Conservation (phyloP, 257 asterid genomes). For the Linaria vulgaris region DNA sequence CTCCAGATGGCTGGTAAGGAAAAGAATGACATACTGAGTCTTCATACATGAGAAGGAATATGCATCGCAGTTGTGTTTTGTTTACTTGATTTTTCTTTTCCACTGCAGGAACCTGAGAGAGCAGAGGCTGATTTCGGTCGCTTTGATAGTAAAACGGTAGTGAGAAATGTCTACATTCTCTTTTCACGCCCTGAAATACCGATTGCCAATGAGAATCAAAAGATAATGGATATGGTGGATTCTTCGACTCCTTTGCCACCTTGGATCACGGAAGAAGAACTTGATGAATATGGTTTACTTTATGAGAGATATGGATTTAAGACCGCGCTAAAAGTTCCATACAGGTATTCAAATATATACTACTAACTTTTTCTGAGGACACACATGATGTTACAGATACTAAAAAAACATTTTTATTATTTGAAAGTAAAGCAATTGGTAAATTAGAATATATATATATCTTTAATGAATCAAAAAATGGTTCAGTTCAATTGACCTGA, state of each 20-base stretch:
- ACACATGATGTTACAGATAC: no score
- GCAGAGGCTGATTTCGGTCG: conserved; percentile 62
- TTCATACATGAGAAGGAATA: not conserved
- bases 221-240: conserved; percentile 56
- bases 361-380: no score
- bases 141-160: conserved; percentile 41
- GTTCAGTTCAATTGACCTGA: no score
- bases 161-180: conserved; percentile 43
- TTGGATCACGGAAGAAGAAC: conserved; percentile 63
- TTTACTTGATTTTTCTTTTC: not conserved
- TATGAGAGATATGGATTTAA: conserved; percentile 59
- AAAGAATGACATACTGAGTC: no score
- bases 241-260: conserved; percentile 50
- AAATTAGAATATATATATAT: no score
- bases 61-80: not conserved
- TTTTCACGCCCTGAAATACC: conserved; percentile 43
- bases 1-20: conserved; percentile 64
- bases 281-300: conserved; percentile 45
- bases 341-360: conserved; percentile 53
- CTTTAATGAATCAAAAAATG: no score
- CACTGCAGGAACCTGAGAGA: conserved; percentile 45
- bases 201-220: conserved; percentile 41
- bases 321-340: conserved; percentile 62
- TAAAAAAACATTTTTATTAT: no score
- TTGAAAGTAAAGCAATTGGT: no score